Base-by-base conservation (phyloP, 73 alveolate genomes). In the Vitrella brassicaformis region DNA sequence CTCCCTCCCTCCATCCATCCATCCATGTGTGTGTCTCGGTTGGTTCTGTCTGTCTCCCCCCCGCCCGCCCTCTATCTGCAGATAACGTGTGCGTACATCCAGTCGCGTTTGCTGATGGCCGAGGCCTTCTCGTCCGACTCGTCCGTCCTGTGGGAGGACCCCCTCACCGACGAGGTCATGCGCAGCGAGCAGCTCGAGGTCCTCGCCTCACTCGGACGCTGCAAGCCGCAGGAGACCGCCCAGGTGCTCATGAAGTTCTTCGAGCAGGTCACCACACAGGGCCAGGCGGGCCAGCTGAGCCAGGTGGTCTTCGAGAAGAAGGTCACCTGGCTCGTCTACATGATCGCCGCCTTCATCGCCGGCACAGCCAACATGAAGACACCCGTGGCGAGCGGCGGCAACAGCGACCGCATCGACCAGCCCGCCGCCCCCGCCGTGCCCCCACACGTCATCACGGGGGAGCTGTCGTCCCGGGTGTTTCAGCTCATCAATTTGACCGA, bases 291-390 rank as follows among this genome's bases (percentile, higher is more conserved):
- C 10, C 7, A 8, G 10, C 28, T 76, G 47, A 69, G 76, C 31
- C 77, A 47, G 45, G 72, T 29, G 28, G 75, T 76, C 72, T 76
- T 67, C 31, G 77, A 76, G 67, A 76, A 76, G 84, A 76, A 68
- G 72, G 68, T 76, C 76, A 76, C 84, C 71, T 76, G 84, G 84
- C 75, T 68, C 26, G 84, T 76, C 30, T 76, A 76, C 84, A 76
- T 76, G 77, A 76, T 76, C 71, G 84, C 77, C 0, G 84, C 84
- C 30, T n/a, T 76, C 39, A 72, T 76, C 28, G 84, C 75, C 28
- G 82, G 82, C 27, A 74, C 66, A 25, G 75, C 75, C 28, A 47
- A 70, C 0, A 75, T 75, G 66, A 75, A 75, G 82, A 71, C 68
- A 14, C n/a, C 25, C 0, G 31, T 25, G 25, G 65, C 64, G 22